Conservation (phyloP, 257 asterid genomes). For the Plantago elongata region DNA sequence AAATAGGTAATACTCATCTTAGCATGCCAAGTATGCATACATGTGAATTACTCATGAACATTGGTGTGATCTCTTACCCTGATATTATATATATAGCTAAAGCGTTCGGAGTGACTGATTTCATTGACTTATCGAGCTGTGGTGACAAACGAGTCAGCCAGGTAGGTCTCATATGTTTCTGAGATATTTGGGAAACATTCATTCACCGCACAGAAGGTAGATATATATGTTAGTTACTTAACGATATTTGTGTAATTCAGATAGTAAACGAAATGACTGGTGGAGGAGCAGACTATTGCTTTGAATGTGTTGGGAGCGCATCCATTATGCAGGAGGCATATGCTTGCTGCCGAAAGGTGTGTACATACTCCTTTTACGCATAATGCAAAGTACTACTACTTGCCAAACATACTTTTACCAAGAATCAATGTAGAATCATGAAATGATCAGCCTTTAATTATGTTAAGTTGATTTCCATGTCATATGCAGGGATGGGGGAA, state of each 20-base stretch:
- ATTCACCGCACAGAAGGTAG: neutral
- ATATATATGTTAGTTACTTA: neutral
- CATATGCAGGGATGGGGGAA: slow-evolving; percentile 78
- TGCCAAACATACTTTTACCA: no score
- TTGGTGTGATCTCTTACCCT: neutral
- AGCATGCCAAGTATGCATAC: neutral
- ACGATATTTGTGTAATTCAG: slow-evolving; percentile 24
- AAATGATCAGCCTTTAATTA: no score
- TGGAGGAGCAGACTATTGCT: slow-evolving; percentile 93
- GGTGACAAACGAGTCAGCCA: slow-evolving; percentile 63
- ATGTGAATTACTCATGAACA: no score
- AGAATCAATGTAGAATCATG: no score
- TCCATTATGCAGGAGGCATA: slow-evolving; percentile 69
- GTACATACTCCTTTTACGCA: neutral
- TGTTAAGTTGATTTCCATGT: neutral
- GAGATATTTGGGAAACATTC: neutral
- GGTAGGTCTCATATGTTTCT: slow-evolving; percentile 31
- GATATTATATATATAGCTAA: slow-evolving; percentile 57
- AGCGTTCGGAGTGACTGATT: slow-evolving; percentile 81
- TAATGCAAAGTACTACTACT: no score
- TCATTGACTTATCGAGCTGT: slow-evolving; percentile 44
- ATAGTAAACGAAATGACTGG: slow-evolving; percentile 64
- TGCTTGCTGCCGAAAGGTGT: slow-evolving; percentile 69
- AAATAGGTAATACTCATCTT: slow-evolving; percentile 36
- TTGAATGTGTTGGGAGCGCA: slow-evolving; percentile 79